These are phyloP conservation scores for Candida cerambycidarum DNA, from an alignment of 805 yeast genomes.

Conservation along the genomic window DNA sequence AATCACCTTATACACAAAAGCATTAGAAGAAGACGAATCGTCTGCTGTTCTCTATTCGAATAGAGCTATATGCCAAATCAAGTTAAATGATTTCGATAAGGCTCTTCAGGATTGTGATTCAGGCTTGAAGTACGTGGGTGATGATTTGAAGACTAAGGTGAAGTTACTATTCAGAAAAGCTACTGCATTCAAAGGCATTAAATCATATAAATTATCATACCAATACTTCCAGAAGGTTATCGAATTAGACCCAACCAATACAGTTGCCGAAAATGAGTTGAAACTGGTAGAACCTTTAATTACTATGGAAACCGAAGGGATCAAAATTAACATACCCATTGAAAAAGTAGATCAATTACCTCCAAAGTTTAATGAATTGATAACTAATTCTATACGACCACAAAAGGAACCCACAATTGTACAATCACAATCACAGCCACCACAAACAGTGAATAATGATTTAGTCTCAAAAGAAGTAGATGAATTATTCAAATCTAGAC, in stretches of 20 bases:
- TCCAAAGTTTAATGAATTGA: slow-evolving; percentile 21
- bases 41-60: slow-evolving; percentile 66
- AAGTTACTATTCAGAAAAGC: slow-evolving; percentile 58
- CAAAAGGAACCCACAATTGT: background rate
- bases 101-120: slow-evolving; percentile 51
- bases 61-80: slow-evolving; percentile 63
- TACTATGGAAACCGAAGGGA: background rate
- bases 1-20: slow-evolving; percentile 52
- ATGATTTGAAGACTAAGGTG: slow-evolving; percentile 28
- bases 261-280: slow-evolving; percentile 37
- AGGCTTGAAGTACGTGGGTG: slow-evolving; percentile 42
- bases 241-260: slow-evolving; percentile 41
- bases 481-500: slow-evolving; percentile 17
- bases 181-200: slow-evolving; percentile 33
- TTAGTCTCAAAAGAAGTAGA: slow-evolving; percentile 16
- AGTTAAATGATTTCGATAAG: slow-evolving; percentile 46
- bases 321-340: slow-evolving; percentile 28
- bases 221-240: slow-evolving; percentile 36
- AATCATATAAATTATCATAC: slow-evolving; percentile 23
- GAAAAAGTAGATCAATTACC: slow-evolving; percentile 48
- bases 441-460: background rate
- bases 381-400: background rate
- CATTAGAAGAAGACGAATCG: slow-evolving; percentile 47
- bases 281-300: slow-evolving; percentile 9
- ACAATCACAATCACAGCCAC: background rate